Percentiles rank a stretch among this genome's conserved stretches.
These are phyloP conservation scores for Geranium rotundifolium DNA, from an alignment of 345 rosid species.

Conservation along the genomic window DNA sequence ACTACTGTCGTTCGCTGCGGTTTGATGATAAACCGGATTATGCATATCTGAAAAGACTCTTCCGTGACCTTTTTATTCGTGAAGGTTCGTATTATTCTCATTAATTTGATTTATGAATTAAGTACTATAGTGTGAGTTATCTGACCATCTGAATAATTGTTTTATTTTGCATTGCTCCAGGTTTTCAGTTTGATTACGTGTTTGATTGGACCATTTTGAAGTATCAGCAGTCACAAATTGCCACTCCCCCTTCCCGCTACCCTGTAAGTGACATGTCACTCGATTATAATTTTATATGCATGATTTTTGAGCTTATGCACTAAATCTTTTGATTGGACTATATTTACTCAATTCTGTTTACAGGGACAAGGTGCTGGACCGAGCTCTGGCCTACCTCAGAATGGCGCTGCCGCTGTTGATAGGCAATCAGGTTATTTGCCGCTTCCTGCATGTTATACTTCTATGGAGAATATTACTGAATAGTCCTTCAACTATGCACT, in stretches of 20 bases:
- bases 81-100: slow-evolving; percentile 44
- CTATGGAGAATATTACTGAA: too few species aligned
- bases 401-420: slow-evolving; percentile 48
- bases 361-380: slow-evolving; percentile 78
- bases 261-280: slow-evolving; percentile 35
- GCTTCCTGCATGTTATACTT: too few species aligned
- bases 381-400: slow-evolving; percentile 60
- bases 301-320: slow-evolving; percentile 2
- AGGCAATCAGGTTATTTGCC: slow-evolving; percentile 54
- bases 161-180: slow-evolving; percentile 30
- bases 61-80: slow-evolving; percentile 84
- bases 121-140: too few species aligned
- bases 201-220: too few species aligned
- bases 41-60: slow-evolving; percentile 76
- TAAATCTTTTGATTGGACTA: not conserved
- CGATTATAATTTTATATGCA: not conserved
- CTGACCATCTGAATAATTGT: too few species aligned
- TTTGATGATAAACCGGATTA: slow-evolving; percentile 90
- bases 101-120: too few species aligned
- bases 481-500: too few species aligned
- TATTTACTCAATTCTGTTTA: slow-evolving; percentile 3
- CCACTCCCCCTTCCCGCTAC: slow-evolving; percentile 46
- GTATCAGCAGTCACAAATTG: slow-evolving; percentile 70
- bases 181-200: slow-evolving; percentile 82
- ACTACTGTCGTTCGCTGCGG: slow-evolving; percentile 76